Evolutionary conservation across 2,329 filamentous ascomycete genomes (phyloP), one percentile per base, ranked within the genome.

Genomic region (Bipolaris cookei): DNA sequence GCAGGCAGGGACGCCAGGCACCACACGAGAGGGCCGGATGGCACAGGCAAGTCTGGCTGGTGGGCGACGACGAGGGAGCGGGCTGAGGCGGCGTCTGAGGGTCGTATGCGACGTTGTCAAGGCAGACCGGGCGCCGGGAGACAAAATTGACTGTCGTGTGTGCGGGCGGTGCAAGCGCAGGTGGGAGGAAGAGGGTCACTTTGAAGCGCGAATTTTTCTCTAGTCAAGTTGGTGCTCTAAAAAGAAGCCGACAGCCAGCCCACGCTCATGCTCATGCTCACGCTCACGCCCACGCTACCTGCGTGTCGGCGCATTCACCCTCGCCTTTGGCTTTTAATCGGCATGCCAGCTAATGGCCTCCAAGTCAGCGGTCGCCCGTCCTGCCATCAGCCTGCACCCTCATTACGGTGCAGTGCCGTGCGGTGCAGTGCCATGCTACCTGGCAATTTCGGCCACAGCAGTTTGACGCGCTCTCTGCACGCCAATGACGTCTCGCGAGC

Each of bases 91-190:
- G 65, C 68, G 68, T 61, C 63, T 69, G 63, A 66, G 56, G 58
- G 62, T 60, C 67, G 56, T 55, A 45, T 45, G 56, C 44, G 61
- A 65, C 61, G 59, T 56, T 55, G 51, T 64, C 66, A 60, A 66
- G 62, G 64, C 58, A 68, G 64, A 68, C 68, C 64, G 59, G 59
- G 61, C 59, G 63, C 66, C 66, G 62, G 57, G 47, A 51, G 67
- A 62, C 63, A 73, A 70, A 66, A 71, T 73, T 73, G 67, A 59
- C 58, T 55, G 65, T 72, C 69, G 69, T 72, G 71, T 73, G 71
- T 72, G 66, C 61, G 67, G 64, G 62, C 46, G 59, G 61, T 56
- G 62, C 61, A 66, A 66, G 69, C 61, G 65, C 58, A 65, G 65
- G 63, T 63, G 61, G 63, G 64, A 63, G 61, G 60, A 62, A 62